Evolutionary conservation across 2,329 filamentous ascomycete species (phyloP), one percentile per base, ranked within the genome.

Genomic region (Fusarium sulawesiense): DNA sequence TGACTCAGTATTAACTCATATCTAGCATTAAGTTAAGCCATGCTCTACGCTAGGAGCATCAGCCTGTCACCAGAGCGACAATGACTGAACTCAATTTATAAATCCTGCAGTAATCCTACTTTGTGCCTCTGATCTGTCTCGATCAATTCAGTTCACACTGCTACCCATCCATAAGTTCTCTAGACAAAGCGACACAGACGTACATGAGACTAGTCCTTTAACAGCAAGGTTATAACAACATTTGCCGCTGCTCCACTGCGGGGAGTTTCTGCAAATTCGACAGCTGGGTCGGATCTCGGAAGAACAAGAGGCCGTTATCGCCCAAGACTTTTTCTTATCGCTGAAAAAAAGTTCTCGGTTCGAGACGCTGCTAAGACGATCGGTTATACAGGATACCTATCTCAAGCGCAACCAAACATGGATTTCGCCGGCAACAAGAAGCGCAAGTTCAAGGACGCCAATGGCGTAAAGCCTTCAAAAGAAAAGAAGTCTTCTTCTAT

Each of bases 351-450:
- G 73, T 73, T 73, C 65, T 65, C 64, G 54, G 68, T 60, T 57
- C 37, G 51, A 66, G 60, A 54, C 47, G 48, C 60, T 56, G 40
- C 55, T n/a, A 16, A 50, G 57, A 66, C 54, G 53, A 66, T 63
- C 50, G 20, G 51, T 27, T 49, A 42, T 50, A 55, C 46, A 54
- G 44, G 67, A 56, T 64, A 64, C 34, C 51, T 57, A 69, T 32
- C 30, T 21, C 56, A 71, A 47, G 63, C 56, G 50, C 65, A 61
- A 70, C 47, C 64, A 44, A 78, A 56, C 14, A 81, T 81, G 80
- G 76, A 78, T 70, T 73, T 76, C 63, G 70, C 75, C 47, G 72
- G 77, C 48, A 80, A 73, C 74, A 85, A 84, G 71, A 86, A 85
- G 78, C 80, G 84, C 64, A 83, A 81, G 70, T 78, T 79, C 60